phyloP scores from a whole-genome alignment of 768 basidiomycete genomes.

The Lepiota venenata region DNA sequence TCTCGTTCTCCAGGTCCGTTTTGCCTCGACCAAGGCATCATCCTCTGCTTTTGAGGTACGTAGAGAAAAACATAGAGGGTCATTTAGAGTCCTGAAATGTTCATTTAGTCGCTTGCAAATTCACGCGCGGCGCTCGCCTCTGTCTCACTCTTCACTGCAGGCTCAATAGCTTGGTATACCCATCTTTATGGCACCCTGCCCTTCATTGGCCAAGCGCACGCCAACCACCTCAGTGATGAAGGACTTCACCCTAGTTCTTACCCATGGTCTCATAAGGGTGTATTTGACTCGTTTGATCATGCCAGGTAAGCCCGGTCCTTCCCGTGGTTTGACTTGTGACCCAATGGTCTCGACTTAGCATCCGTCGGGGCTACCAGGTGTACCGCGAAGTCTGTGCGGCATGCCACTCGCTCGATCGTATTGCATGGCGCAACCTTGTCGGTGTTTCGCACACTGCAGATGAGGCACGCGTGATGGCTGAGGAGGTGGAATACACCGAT shows the following conservation, averaged over 20 bases:
- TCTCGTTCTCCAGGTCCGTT: slow-evolving; percentile 53
- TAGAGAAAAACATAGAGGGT: slow-evolving; percentile 4
- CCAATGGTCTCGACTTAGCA: slow-evolving; percentile 43
- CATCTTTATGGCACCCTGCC: slow-evolving; percentile 89
- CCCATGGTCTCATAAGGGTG: slow-evolving; percentile 92
- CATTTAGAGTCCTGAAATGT: slow-evolving; percentile 10
- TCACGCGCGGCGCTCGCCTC: slow-evolving; percentile 77
- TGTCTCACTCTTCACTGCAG: slow-evolving; percentile 72
- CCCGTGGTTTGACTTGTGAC: slow-evolving; percentile 10
- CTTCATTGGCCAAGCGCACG: slow-evolving; percentile 89
- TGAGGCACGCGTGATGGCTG: slow-evolving; percentile 88
- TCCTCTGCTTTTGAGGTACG: slow-evolving; percentile 64
- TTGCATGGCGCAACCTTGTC: slow-evolving; percentile 99
- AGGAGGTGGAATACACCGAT: slow-evolving; percentile 95
- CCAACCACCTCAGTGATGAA: slow-evolving; percentile 89
- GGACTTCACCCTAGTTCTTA: slow-evolving; percentile 86
- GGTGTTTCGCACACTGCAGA: slow-evolving; percentile 96
- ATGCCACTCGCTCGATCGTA: slow-evolving; percentile 98
- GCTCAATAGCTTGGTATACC: slow-evolving; percentile 96
- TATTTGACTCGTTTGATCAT: slow-evolving; percentile 93
- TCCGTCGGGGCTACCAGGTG: slow-evolving; percentile 93
- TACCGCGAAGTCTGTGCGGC: slow-evolving; percentile 99
- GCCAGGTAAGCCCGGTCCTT: slow-evolving; percentile 63
- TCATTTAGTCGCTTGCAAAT: slow-evolving; percentile 53
- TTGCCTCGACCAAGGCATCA: slow-evolving; percentile 64